Evolutionary conservation across 2,329 filamentous ascomycete genomes (phyloP).

Genomic region (Sclerotinia minor): DNA sequence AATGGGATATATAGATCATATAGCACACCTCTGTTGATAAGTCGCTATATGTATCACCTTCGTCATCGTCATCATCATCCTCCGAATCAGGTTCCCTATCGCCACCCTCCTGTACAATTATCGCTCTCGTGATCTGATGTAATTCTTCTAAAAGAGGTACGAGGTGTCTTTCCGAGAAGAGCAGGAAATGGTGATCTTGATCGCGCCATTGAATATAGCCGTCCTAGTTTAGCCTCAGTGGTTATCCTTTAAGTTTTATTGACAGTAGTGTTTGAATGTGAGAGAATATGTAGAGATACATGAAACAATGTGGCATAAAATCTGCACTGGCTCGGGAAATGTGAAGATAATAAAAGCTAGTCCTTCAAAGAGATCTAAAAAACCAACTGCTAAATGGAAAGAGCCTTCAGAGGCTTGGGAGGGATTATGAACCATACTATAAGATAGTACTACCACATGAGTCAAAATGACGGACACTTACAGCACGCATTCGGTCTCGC

Average conservation of each 20-base stretch:
- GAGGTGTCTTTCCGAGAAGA: slow-evolving; percentile 10
- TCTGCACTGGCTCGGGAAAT: background rate
- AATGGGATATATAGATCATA: too few species aligned
- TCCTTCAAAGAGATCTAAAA: background rate
- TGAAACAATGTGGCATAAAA: background rate
- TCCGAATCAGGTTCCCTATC: background rate
- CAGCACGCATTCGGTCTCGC: slow-evolving; percentile 6
- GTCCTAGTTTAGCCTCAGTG: slow-evolving; percentile 16
- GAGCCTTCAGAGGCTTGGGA: background rate
- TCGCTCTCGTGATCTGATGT: slow-evolving; percentile 15
- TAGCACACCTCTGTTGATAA: slow-evolving; percentile 11
- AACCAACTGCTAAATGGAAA: background rate
- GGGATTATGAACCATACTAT: background rate
- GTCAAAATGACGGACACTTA: background rate
- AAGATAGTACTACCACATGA: background rate
- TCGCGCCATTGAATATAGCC: slow-evolving; percentile 21
- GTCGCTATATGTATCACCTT: slow-evolving; percentile 3
- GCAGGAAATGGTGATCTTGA: slow-evolving; percentile 17
- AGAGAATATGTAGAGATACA: too few species aligned
- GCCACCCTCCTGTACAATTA: slow-evolving; percentile 2
- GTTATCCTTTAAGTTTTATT: background rate
- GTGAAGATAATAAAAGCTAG: background rate
- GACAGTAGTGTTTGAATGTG: background rate
- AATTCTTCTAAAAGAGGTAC: slow-evolving; percentile 14
- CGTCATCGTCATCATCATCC: slow-evolving; percentile 8